These are phyloP conservation scores for Nitzschia putrida DNA, from an alignment of 108 stramenopile species.

Conservation along the genomic window DNA sequence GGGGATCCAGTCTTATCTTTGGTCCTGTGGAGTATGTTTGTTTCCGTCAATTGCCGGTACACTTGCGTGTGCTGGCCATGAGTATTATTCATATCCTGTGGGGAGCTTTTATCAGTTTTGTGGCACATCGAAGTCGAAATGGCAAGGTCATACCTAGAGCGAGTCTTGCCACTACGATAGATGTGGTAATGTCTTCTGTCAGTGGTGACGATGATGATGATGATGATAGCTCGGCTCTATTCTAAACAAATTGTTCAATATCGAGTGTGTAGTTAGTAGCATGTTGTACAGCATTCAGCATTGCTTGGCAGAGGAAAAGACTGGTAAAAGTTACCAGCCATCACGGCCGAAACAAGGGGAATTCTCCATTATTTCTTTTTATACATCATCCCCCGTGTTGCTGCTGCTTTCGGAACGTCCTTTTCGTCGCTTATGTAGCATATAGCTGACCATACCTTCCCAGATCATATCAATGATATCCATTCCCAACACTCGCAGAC, in stretches of 20 bases:
- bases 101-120: conserved; percentile 71
- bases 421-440: conserved; percentile 49
- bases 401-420: background rate
- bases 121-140: conserved; percentile 54
- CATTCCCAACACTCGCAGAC: conserved; percentile 71
- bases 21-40: conserved; percentile 67
- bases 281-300: too few relatives aligned
- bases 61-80: conserved; percentile 67
- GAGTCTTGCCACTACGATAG: background rate
- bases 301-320: too few relatives aligned
- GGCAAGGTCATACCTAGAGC: background rate
- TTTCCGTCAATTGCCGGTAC: conserved; percentile 66
- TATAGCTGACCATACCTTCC: conserved; percentile 72
- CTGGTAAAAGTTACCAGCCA: too few relatives aligned
- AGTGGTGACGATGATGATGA: too few relatives aligned
- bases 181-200: too few relatives aligned
- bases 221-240: too few relatives aligned
- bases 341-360: background rate
- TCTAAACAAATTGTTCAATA: too few relatives aligned
- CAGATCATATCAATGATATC: conserved; percentile 74
- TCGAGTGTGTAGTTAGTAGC: too few relatives aligned
- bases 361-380: background rate
- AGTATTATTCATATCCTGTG: conserved; percentile 74
- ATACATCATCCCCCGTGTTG: background rate
- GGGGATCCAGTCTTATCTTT: conserved; percentile 46